Base-by-base conservation (phyloP, 768 basidiomycete species). In the Amanita muscaria region DNA sequence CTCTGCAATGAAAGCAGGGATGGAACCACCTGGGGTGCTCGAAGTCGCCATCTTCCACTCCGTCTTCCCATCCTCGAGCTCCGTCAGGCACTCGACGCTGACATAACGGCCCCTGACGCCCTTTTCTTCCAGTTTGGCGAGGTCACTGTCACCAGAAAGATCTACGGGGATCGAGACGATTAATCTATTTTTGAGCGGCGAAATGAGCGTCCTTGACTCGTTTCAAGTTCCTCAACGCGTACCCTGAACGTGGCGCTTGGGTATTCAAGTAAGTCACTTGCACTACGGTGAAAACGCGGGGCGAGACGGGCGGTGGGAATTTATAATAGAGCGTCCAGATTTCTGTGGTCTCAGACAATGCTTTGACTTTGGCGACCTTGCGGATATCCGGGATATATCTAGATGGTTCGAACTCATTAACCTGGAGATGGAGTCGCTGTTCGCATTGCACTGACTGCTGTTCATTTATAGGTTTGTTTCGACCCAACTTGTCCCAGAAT, bases 11-110 rank as follows among this genome's bases (percentile, higher is more conserved):
- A 81, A 83, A 12, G 65, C 62, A 1, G 85, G 85, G 34, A 88
- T 79, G 42, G 59, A 70, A 18, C 86, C 86, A 19, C 82, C 83
- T 10, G 83, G 76, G 2, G 74, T 76, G 52, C 80, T 81, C 19
- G 81, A 79, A 2, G 83, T 84, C 2, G 84, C 85, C 85, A 88
- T 86, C 31, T 76, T 68, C 85, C 85, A 88, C 59, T 87, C 83
- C 10, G 77, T 74, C 38, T 61, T 73, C 40, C 80, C 86, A 49
- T 75, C 64, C 15, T 73, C 74, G 31, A 80, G 70, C 58, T 83
- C 81, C 33, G 64, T 59, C 42, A 89, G 53, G 23, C 73, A 70
- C 60, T 88, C 87, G 3, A 83, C 78, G 51, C 78, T 76, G 30
- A 74, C 77, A 55, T 88, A 88, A 53, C 74, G 76, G 1, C 80